These are phyloP conservation scores for Sisymbrium altissimum DNA, from an alignment of 345 rosid species.

Conservation along the genomic window DNA sequence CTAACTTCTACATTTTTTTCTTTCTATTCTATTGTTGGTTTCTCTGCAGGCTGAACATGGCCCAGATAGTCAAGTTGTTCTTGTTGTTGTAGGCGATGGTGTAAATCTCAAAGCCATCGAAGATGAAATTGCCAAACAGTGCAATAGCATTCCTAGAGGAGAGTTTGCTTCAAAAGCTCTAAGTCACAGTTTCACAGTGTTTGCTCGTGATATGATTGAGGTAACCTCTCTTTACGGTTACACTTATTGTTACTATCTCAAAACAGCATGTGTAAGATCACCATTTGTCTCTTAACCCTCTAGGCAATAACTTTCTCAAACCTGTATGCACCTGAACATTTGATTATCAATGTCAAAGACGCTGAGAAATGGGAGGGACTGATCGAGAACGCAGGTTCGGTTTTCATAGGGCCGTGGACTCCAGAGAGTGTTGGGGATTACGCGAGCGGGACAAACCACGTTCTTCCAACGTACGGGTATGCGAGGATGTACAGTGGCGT, in stretches of 20 bases:
- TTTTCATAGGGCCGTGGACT: constrained; percentile 88
- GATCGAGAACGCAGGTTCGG: constrained; percentile 91
- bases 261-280: background rate
- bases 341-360: constrained; percentile 79
- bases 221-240: constrained; percentile 31
- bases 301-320: constrained; percentile 85
- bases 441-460: constrained; percentile 92
- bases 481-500: constrained; percentile 93
- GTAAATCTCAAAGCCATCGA: constrained; percentile 68
- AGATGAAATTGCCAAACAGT: constrained; percentile 73
- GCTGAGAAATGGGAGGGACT: constrained; percentile 89
- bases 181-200: constrained; percentile 75
- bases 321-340: constrained; percentile 91
- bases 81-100: constrained; percentile 76
- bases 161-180: constrained; percentile 80
- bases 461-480: constrained; percentile 88
- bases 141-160: constrained; percentile 74
- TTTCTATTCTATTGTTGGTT: background rate
- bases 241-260: constrained; percentile 1
- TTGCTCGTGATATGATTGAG: constrained; percentile 83
- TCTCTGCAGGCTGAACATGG: constrained; percentile 90
- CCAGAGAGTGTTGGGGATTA: constrained; percentile 98
- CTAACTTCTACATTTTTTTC: background rate
- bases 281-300: background rate
- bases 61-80: constrained; percentile 96